Conservation (phyloP, 768 basidiomycete genomes). For the Suillus fuscotomentosus region DNA sequence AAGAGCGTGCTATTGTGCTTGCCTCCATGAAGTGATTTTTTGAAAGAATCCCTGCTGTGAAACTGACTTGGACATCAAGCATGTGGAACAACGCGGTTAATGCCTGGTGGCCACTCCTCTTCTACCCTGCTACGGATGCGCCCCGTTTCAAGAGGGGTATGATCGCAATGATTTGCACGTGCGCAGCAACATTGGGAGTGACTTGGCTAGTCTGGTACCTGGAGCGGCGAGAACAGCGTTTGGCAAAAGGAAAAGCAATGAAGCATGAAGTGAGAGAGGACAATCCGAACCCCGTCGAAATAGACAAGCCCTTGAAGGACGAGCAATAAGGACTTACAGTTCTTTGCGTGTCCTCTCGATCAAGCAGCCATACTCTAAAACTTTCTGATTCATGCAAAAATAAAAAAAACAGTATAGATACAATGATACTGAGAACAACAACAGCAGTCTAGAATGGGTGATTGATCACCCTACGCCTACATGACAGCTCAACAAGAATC, state of each 20-base stretch:
- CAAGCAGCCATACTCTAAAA: not conserved
- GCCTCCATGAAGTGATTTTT: slow-evolving; percentile 67
- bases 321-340: not conserved
- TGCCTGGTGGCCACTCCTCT: slow-evolving; percentile 69
- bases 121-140: slow-evolving; percentile 73
- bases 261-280: not conserved
- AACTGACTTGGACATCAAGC: slow-evolving; percentile 27
- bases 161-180: slow-evolving; percentile 64
- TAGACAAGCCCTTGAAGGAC: not conserved
- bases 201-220: slow-evolving; percentile 59
- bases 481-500: not conserved
- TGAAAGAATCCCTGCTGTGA: no score
- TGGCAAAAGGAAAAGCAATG: slow-evolving; percentile 1
- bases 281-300: not conserved
- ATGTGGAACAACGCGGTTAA: slow-evolving; percentile 72
- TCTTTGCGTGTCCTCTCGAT: not conserved
- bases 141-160: slow-evolving; percentile 67
- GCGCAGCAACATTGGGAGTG: slow-evolving; percentile 51
- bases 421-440: slow-evolving; percentile 9
- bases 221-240: slow-evolving; percentile 37
- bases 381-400: slow-evolving; percentile 4
- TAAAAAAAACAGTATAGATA: slow-evolving; percentile 12
- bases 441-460: not conserved
- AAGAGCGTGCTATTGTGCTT: slow-evolving; percentile 66
- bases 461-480: not conserved